These are phyloP conservation scores for Balamuthia mandrillaris DNA, from an alignment of 208 protist species.

Conservation along the genomic window DNA sequence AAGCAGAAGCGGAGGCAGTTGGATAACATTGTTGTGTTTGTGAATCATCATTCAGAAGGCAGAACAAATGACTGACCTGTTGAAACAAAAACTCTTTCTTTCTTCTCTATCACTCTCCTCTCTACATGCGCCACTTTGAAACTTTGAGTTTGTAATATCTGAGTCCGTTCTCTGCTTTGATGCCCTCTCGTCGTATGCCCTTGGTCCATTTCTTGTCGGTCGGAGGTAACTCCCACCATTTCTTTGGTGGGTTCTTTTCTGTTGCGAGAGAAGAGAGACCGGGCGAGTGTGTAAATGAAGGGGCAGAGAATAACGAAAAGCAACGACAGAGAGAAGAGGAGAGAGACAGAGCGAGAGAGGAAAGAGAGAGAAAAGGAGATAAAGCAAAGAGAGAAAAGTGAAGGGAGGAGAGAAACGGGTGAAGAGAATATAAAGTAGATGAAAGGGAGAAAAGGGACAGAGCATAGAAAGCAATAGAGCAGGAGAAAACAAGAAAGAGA, in stretches of 20 bases:
- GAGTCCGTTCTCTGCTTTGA: background rate
- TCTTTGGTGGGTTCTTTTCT: background rate
- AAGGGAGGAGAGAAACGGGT: background rate
- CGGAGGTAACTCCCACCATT: background rate
- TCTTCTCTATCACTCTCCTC: background rate
- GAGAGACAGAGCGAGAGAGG: background rate
- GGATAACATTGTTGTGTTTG: slow-evolving; percentile 7
- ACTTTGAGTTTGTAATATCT: background rate
- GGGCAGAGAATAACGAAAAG: background rate
- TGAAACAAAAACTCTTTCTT: too few relatives aligned
- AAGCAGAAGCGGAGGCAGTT: background rate
- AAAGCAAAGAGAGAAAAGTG: too few relatives aligned
- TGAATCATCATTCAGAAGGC: background rate
- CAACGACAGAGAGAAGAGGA: background rate
- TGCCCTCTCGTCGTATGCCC: background rate
- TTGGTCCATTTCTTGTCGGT: too few relatives aligned
- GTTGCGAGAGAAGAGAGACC: background rate
- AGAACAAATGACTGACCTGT: background rate
- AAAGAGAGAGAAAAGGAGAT: background rate
- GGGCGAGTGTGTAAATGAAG: background rate
- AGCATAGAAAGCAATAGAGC: too few relatives aligned
- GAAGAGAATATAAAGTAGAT: background rate
- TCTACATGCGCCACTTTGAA: background rate
- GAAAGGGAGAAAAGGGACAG: background rate
- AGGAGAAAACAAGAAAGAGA: too few relatives aligned